Evolutionary conservation across 1,284 basidiomycete genomes (phyloP).

Genomic region (Fomitopsis palustris): DNA sequence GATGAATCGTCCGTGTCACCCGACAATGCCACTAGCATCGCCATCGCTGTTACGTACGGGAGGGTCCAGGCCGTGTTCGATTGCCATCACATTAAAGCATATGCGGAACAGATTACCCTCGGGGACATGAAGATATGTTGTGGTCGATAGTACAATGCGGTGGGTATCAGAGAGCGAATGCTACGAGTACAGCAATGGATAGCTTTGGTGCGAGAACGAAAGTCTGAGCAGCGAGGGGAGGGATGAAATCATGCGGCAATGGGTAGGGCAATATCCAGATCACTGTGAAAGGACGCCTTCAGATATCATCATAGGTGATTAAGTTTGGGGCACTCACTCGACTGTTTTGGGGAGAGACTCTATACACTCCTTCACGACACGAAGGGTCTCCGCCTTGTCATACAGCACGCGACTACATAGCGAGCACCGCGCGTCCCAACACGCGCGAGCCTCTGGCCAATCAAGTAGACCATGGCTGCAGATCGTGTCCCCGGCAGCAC

Average conservation of each 20-base stretch:
- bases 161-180: neutral
- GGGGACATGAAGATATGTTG: neutral
- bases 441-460: slow-evolving; percentile 54
- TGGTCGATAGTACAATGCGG: neutral
- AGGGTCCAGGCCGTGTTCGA: no score
- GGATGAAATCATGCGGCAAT: neutral
- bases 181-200: neutral
- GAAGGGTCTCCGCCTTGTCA: slow-evolving; percentile 50
- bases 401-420: slow-evolving; percentile 52
- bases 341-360: slow-evolving; percentile 43
- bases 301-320: neutral
- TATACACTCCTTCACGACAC: slow-evolving; percentile 51
- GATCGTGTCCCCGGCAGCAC: slow-evolving; percentile 57
- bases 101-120: no score
- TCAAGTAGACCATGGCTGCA: slow-evolving; percentile 42
- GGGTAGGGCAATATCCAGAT: slow-evolving; percentile 2
- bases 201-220: neutral
- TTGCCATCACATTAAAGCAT: no score
- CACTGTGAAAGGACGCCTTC: neutral
- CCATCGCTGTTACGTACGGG: no score
- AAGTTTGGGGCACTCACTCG: slow-evolving; percentile 20
- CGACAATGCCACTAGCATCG: no score
- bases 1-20: no score
- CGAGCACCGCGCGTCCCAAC: slow-evolving; percentile 54
- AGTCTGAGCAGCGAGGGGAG: neutral